Evolutionary conservation across 192 early-diverging fungal species (phyloP), one percentile per base, ranked within the genome.

Genomic region (Phycomyces nitens): DNA sequence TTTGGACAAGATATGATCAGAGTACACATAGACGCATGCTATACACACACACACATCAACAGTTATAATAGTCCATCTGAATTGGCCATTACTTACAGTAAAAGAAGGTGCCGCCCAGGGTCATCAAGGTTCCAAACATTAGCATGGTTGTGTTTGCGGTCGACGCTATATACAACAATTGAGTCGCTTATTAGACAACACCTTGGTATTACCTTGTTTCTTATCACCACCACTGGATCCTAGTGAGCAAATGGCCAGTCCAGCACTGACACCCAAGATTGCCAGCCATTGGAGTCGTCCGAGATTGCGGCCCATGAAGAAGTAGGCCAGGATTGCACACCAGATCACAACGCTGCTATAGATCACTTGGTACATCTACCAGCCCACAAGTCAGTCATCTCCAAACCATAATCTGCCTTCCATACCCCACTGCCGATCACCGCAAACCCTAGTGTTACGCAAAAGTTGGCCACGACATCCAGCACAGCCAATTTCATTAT

Each of bases 281-380:
- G 79, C 74, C 18, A 81, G 8, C 75, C 80, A 83, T 56, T 85
- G 84, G 10, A 81, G 27, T 12, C 59, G 60, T 22, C 78, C 75
- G 11, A 85, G 58, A 58, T 57, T 74, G 51, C 84, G 50, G 15
- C 69, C 67, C 61, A 85, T 72, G n/a, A 81, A 76, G 42, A 85
- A 69, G 22, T 77, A 79, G 4, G 79, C 77, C 16, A 85, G 61
- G 50, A 85, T 80, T 7, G 84, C 84, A 53, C 84, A 85, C 84
- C 84, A 85, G 38, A 85, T 82, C 22, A 85, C 84, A 15, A 85
- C 79, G 15, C 79, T 81, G 43, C 77, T 80, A 58, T 85, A 83
- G 49, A 85, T 83, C 15, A 85, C 78, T 77, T 85, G 83, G 51
- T 80, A 85, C 80, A 82, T 82, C 83, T 85, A 68, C n/a, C 29